A percentile compares a stretch with the other conserved stretches of the same genome.
Conservation (phyloP, 2,329 filamentous ascomycete genomes). For the Venturia effusa region DNA sequence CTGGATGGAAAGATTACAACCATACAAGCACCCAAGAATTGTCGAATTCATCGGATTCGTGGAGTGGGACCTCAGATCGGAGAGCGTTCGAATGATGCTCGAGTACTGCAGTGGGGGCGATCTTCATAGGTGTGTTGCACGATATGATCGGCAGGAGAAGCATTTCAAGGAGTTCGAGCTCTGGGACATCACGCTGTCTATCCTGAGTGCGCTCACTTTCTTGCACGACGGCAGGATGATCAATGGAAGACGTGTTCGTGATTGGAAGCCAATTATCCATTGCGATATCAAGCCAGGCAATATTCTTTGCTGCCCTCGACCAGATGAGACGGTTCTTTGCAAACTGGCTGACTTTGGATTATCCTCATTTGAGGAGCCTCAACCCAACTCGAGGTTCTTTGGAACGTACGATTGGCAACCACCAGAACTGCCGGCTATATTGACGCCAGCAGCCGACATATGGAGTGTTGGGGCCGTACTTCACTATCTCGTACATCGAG, state of each 20-base stretch:
- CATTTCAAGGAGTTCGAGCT: neutral
- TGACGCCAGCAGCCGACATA: constrained; percentile 3
- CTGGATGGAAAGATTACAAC: neutral
- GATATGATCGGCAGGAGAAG: neutral
- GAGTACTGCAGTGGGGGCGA: constrained; percentile 4
- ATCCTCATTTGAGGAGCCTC: neutral
- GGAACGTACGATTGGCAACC: constrained; percentile 10
- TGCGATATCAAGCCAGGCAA: constrained; percentile 1
- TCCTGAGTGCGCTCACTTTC: neutral
- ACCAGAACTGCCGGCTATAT: neutral
- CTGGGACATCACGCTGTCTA: neutral
- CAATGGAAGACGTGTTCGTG: neutral
- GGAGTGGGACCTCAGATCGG: neutral
- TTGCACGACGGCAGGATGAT: neutral
- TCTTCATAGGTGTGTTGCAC: neutral
- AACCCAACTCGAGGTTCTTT: neutral
- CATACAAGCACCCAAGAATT: neutral
- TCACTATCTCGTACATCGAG: constrained; percentile 9
- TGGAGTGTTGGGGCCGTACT: constrained; percentile 11
- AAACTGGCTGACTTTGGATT: neutral
- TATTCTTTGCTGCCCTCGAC: neutral
- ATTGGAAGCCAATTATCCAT: neutral
- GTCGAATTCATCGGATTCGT: neutral
- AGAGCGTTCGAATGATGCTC: constrained; percentile 1
- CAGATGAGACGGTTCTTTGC: neutral